Evolutionary conservation across 2,329 filamentous ascomycete species (phyloP).

Genomic region (Colletotrichum magnum): DNA sequence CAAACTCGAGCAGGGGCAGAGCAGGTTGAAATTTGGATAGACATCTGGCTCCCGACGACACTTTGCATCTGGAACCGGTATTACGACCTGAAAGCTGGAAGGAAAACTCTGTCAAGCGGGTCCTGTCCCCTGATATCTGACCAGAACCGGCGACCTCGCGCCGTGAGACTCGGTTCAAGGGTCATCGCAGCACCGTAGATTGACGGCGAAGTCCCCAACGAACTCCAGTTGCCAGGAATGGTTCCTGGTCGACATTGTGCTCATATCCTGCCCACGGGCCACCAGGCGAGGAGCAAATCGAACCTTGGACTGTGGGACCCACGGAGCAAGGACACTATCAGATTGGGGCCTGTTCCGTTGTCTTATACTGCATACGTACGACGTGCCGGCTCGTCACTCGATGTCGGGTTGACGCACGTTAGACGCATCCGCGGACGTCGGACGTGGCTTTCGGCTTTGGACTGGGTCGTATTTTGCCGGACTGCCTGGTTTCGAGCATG

Average conservation of each 20-base stretch:
- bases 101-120: conserved; percentile 37
- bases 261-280: neutral
- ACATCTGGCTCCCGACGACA: neutral
- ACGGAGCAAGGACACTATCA: neutral
- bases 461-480: conserved; percentile 24
- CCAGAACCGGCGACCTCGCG: conserved; percentile 15
- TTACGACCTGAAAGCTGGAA: neutral
- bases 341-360: neutral
- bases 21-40: conserved; percentile 72
- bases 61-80: neutral
- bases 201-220: neutral
- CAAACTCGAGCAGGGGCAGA: conserved; percentile 71
- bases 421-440: neutral
- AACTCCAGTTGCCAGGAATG: neutral
- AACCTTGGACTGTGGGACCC: conserved; percentile 2
- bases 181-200: conserved; percentile 19
- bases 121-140: conserved; percentile 33
- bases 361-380: neutral
- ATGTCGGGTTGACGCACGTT: no score
- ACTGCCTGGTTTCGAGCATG: conserved; percentile 11
- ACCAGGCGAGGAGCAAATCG: neutral
- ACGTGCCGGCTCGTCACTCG: no score
- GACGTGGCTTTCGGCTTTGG: neutral
- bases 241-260: neutral
- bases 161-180: conserved; percentile 28